A percentile compares a stretch with the other conserved stretches of the same genome.
Conservation (phyloP, 345 rosid species). For the Diplotaxis tenuifolia region DNA sequence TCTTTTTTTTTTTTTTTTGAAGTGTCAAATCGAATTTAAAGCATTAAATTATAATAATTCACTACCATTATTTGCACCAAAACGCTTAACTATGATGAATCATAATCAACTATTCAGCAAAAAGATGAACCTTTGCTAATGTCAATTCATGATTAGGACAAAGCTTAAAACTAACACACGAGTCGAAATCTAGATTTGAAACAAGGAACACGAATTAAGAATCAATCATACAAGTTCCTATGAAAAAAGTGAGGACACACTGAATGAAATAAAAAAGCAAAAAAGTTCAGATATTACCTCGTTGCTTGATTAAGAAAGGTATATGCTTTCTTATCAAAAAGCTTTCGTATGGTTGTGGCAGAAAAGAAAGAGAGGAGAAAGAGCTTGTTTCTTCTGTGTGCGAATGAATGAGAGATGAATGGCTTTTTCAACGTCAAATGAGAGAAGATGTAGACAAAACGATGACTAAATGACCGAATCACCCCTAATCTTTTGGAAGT, state of each 20-base stretch:
- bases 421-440: constrained; percentile 40
- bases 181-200: constrained; percentile 19
- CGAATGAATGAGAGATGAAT: constrained; percentile 2
- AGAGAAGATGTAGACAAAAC: constrained; percentile 34
- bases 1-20: background rate
- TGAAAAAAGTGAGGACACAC: background rate
- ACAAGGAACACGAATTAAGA: constrained; percentile 12
- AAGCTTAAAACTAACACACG: constrained; percentile 11
- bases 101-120: constrained; percentile 9
- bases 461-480: constrained; percentile 1
- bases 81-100: background rate
- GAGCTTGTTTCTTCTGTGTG: constrained; percentile 17
- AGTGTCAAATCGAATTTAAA: background rate
- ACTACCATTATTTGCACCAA: background rate
- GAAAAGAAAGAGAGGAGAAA: constrained; percentile 1
- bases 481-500: constrained; percentile 15
- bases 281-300: constrained; percentile 20
- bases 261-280: background rate
- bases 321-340: background rate
- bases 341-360: constrained; percentile 4
- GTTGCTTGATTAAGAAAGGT: constrained; percentile 11
- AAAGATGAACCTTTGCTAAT: background rate
- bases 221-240: constrained; percentile 7
- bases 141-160: constrained; percentile 1
- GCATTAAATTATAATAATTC: background rate